Evolutionary conservation across 2,329 filamentous ascomycete genomes (phyloP), one percentile per base, ranked within the genome.

Genomic region (Penicillium sp.): DNA sequence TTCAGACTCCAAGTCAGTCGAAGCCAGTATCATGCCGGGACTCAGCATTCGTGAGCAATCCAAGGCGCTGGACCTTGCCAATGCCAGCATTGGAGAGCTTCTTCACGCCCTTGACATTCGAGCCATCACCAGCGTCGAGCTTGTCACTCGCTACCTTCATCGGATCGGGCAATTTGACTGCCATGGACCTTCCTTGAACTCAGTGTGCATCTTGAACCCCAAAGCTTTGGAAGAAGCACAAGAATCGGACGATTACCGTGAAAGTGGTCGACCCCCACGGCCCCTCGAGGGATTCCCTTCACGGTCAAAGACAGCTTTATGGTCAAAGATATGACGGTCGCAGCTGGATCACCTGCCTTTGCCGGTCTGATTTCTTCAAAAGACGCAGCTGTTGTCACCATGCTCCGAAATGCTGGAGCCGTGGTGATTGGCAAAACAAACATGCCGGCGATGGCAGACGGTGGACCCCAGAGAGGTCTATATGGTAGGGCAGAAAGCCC

Each of bases 231-330:
- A 75, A n/a, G 78, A 79, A 62, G 79, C 79, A 11, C 63, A 66
- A 4, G 74, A 73, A 7, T 79, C 79, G 3, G 79, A 82, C 65
- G 69, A 70, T 1, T 68, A 75, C 13, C 69, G 78, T 40, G 72
- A 72, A 8, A 62, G 65, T 22, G 75, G 74, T 1, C 52, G 67
- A 4, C 47, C 68, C 7, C 52, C 57, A 7, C 66, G 76, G 1
- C 70, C 69, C 0, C 70, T 85, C 0, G 81, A 85, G 60, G 81
- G 2, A 83, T 85, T 5, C 81, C 82, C 0, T 84, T 76, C 54
- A 83, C 80, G 0, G 71, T 83, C 61, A 85, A 85, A 61, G 83
- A 85, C 60, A 80, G 75, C 63, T 83, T 80, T 71, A 81, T 79
- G 54, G 76, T 80, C 34, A 71, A 73, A 21, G 79, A 78, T 1